phyloP scores from a whole-genome alignment of 2,329 filamentous ascomycete genomes.

The Alternaria atra region DNA sequence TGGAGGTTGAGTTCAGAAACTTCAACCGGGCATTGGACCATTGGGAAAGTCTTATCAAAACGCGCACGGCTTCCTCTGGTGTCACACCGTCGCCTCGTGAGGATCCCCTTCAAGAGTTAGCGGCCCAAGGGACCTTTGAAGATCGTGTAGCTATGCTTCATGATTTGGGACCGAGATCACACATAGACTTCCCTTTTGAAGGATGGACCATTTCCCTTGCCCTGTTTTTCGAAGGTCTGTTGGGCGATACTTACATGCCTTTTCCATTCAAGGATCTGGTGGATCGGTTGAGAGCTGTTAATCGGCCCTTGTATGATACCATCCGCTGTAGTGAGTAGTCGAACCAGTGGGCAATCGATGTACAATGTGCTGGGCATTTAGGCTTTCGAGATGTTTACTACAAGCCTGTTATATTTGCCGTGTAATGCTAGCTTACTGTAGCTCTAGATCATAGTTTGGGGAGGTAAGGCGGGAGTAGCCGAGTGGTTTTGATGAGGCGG shows the following conservation, averaged over 20 bases:
- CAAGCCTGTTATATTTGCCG: too few relatives aligned
- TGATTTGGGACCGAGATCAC: background rate
- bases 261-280: constrained; percentile 3
- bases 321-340: background rate
- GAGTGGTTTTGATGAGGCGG: background rate
- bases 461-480: too few relatives aligned
- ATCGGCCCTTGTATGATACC: background rate
- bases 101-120: background rate
- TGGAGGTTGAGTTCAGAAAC: constrained; percentile 1
- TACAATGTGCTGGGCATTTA: background rate
- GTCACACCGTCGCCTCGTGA: background rate
- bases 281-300: background rate
- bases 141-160: constrained; percentile 8
- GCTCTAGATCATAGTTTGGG: too few relatives aligned
- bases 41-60: constrained; percentile 4
- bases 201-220: constrained; percentile 7
- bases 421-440: too few relatives aligned
- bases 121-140: background rate
- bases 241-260: constrained; percentile 8
- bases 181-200: background rate
- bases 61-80: background rate
- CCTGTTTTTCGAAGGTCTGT: constrained; percentile 6
- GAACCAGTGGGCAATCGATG: background rate
- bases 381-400: too few relatives aligned
- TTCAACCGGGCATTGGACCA: constrained; percentile 4